Evolutionary conservation across 768 basidiomycete genomes (phyloP).

Genomic region (Kwoniella sp.): DNA sequence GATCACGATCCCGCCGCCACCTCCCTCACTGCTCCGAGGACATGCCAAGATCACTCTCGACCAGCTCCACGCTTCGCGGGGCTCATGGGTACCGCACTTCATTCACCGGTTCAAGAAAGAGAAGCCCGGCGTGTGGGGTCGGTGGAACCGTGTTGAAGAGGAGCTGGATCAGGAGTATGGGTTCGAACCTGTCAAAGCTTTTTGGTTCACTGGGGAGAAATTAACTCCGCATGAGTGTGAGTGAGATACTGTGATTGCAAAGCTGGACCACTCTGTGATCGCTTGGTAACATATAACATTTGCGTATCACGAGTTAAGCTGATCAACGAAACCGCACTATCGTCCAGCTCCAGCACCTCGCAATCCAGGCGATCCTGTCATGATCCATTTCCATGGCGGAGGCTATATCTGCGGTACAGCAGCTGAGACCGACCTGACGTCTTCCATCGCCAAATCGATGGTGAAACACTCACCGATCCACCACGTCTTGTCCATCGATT

Average conservation of each 20-base stretch:
- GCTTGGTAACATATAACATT: too few species aligned
- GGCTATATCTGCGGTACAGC: constrained; percentile 49
- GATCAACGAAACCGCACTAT: too few species aligned
- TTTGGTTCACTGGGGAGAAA: constrained; percentile 48
- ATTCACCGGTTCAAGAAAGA: constrained; percentile 28
- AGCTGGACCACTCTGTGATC: too few species aligned
- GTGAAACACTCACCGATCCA: constrained; percentile 44
- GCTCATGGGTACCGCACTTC: constrained; percentile 36
- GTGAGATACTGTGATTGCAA: neutral
- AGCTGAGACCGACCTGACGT: constrained; percentile 47
- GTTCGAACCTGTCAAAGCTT: constrained; percentile 38
- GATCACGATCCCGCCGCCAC: constrained; percentile 38
- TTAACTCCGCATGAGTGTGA: constrained; percentile 27
- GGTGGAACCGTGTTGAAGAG: constrained; percentile 31
- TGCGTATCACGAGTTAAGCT: too few species aligned
- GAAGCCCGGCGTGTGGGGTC: constrained; percentile 25
- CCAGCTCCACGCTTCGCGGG: constrained; percentile 30
- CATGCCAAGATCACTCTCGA: constrained; percentile 33
- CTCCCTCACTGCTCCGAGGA: constrained; percentile 30
- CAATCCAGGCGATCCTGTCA: constrained; percentile 36
- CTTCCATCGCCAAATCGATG: constrained; percentile 39
- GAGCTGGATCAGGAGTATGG: constrained; percentile 26
- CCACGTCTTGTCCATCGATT: constrained; percentile 65
- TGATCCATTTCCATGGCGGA: constrained; percentile 49
- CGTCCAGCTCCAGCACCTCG: constrained; percentile 6